A percentile compares a stretch with the other conserved stretches of the same genome.
phyloP scores from a whole-genome alignment of 768 basidiomycete species.

The Agrocybe chaxingu region DNA sequence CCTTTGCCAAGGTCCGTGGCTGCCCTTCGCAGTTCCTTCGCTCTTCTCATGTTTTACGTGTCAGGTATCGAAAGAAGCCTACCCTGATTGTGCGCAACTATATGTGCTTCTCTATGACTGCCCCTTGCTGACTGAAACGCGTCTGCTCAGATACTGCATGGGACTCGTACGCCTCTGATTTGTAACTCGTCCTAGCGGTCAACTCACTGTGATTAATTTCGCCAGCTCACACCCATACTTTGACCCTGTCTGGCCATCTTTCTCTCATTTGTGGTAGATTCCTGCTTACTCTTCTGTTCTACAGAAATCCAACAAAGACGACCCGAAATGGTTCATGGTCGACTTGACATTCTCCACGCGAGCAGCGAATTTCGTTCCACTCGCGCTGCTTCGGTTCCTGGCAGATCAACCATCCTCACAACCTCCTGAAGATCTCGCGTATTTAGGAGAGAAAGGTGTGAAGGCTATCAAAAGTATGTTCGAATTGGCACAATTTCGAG shows the following conservation, averaged over 20 bases:
- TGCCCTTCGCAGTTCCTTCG: neutral
- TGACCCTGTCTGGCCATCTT: conserved; percentile 50
- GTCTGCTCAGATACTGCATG: conserved; percentile 74
- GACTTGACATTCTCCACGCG: conserved; percentile 67
- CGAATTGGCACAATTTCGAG: neutral
- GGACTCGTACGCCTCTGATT: conserved; percentile 59
- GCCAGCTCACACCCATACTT: conserved; percentile 72
- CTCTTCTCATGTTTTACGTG: conserved; percentile 6
- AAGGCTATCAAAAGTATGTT: conserved; percentile 60
- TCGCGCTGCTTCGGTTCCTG: conserved; percentile 69
- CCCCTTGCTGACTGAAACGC: conserved; percentile 1
- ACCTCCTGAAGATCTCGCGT: conserved; percentile 55
- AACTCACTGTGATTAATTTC: neutral
- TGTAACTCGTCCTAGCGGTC: neutral
- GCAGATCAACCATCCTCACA: conserved; percentile 34
- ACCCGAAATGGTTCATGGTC: conserved; percentile 94
- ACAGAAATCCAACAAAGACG: conserved; percentile 73
- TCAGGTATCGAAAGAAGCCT: conserved; percentile 79
- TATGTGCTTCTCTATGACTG: neutral
- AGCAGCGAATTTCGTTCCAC: conserved; percentile 70
- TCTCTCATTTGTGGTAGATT: neutral
- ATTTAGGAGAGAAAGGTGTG: conserved; percentile 62
- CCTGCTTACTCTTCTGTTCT: neutral
- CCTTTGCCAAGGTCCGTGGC: conserved; percentile 66
- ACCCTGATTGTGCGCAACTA: conserved; percentile 75